Evolutionary conservation across 2,329 filamentous ascomycete species (phyloP), one percentile per base, ranked within the genome.

Genomic region (Boeremia exigua): DNA sequence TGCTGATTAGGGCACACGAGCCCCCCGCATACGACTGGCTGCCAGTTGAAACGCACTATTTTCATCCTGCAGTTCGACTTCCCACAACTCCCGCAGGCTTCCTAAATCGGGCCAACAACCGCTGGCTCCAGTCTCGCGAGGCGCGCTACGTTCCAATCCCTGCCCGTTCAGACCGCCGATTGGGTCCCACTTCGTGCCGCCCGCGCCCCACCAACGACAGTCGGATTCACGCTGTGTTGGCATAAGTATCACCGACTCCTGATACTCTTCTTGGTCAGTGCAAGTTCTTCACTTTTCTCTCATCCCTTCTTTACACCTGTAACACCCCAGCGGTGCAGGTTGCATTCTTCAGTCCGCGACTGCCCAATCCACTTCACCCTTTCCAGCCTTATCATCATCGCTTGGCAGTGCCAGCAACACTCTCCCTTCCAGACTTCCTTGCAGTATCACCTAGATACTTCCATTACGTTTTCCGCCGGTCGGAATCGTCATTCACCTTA

Each of bases 31-130:
- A 47, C 47, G 42, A 56, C 47, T 56, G 53, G 53, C 53, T 56
- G 30, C 36, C 47, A 48, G 53, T 69, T 75, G 73, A 75, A 75
- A 75, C 73, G 69, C 69, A 63, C 68, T 56, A 56, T 56, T 56
- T 56, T 67, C 70, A 62, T 70, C 61, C 60, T 66, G 67, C 60
- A 61, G 44, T 58, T 64, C 66, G 67, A 67, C 62, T 65, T 61
- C 63, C 62, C 69, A 63, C 62, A 63, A 61, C 68, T 61, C 59
- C 61, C 58, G 50, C 62, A 48, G 46, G 53, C 42, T 51, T 56
- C 47, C 65, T 59, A 58, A 63, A 67, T 66, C 60, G 57, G 64
- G 69, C 71, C 70, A 69, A 67, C 68, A 69, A 60, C 70, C 68
- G 71, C 68, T 63, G 65, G 53, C 53, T 37, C 47, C 53, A 51